Conservation (phyloP, 2,329 filamentous ascomycete species). For the Neopestalotiopsis sp. region DNA sequence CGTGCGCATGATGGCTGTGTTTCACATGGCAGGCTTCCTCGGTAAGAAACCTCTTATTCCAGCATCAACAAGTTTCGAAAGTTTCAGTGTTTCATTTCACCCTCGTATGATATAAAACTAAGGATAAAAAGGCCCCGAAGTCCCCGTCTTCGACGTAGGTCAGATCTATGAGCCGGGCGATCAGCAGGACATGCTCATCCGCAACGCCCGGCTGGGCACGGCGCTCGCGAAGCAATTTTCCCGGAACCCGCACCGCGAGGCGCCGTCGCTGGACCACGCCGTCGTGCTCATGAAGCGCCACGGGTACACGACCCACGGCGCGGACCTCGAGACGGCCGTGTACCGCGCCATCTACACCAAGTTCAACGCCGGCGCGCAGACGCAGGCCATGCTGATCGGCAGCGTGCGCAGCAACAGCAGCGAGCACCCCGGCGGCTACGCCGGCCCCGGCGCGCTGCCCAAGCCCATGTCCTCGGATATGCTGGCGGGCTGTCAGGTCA, state of each 20-base stretch:
- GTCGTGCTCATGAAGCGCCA: conserved; percentile 27
- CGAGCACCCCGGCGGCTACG: background rate
- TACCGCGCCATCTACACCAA: conserved; percentile 23
- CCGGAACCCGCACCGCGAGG: background rate
- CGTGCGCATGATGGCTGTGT: conserved; percentile 21
- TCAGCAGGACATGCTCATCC: conserved; percentile 24
- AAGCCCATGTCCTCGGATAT: conserved; percentile 8
- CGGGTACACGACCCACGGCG: conserved; percentile 24
- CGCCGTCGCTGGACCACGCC: conserved; percentile 3
- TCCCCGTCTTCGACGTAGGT: conserved; percentile 26
- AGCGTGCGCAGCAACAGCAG: background rate
- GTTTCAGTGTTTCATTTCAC: background rate
- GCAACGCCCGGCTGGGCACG: conserved; percentile 24
- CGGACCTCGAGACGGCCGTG: conserved; percentile 24
- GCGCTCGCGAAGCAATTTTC: conserved; percentile 23
- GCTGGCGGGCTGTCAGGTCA: conserved; percentile 7
- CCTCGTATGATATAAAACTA: too few relatives aligned
- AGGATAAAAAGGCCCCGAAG: conserved; percentile 1
- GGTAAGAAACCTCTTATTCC: conserved; percentile 13
- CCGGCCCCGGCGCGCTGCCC: background rate
- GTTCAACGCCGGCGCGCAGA: conserved; percentile 13
- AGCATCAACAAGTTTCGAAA: background rate
- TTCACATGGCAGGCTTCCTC: conserved; percentile 27
- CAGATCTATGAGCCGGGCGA: conserved; percentile 21
- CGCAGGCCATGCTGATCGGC: background rate